Percentiles rank a stretch among this genome's conserved stretches.
phyloP scores from a whole-genome alignment of 768 basidiomycete genomes.

The Agaricus sinodeliciosus region DNA sequence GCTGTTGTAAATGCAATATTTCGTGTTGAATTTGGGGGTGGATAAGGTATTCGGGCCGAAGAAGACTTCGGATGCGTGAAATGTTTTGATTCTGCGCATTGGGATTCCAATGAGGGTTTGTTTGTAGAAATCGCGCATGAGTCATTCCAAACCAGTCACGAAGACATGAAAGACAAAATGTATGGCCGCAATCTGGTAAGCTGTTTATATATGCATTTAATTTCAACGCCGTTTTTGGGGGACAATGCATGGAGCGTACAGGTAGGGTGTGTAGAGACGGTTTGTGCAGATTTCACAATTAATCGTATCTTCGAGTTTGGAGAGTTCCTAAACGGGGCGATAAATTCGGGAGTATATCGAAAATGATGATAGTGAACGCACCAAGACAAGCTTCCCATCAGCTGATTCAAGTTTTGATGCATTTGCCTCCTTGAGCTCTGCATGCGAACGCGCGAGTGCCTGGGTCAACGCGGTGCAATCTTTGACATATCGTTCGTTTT shows the following conservation, averaged over 20 bases:
- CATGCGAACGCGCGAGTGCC: background rate
- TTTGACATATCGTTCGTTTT: conserved; percentile 19
- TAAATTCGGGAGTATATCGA: background rate
- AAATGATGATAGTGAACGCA: conserved; percentile 12
- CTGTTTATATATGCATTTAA: conserved; percentile 25
- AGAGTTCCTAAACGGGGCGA: conserved; percentile 27
- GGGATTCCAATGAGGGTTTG: conserved; percentile 38
- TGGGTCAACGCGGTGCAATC: conserved; percentile 17
- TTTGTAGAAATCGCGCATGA: conserved; percentile 40
- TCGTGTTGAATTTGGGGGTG: conserved; percentile 23
- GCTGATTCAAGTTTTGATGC: conserved; percentile 14
- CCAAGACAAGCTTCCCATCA: conserved; percentile 25
- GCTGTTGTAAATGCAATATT: conserved; percentile 21
- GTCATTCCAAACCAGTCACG: conserved; percentile 46
- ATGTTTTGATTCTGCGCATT: conserved; percentile 14
- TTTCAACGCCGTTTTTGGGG: background rate
- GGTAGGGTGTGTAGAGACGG: conserved; percentile 61
- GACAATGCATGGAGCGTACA: conserved; percentile 32
- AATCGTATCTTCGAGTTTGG: conserved; percentile 44
- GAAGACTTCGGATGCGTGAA: conserved; percentile 6
- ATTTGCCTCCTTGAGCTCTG: conserved; percentile 5
- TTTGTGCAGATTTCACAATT: conserved; percentile 60
- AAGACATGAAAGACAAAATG: conserved; percentile 59
- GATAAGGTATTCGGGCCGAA: conserved; percentile 4
- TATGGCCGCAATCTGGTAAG: conserved; percentile 62